These are phyloP conservation scores for Gossypium herbaceum DNA, from an alignment of 345 rosid genomes.

Conservation along the genomic window DNA sequence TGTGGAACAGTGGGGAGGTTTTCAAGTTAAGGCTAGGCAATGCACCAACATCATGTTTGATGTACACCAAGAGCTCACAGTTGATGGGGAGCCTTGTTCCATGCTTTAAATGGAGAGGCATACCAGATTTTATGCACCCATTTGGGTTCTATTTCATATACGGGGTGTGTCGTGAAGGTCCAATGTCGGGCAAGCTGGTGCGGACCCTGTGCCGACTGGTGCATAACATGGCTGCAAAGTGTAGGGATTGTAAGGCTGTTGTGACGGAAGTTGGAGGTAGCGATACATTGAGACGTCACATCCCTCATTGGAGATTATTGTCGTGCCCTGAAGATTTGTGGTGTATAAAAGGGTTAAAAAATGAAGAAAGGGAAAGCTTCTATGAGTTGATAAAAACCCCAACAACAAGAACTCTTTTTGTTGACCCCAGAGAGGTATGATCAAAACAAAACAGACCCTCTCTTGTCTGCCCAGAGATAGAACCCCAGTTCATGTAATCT, in stretches of 20 bases:
- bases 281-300: constrained; percentile 35
- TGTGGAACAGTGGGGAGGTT: constrained; percentile 69
- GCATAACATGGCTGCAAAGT: constrained; percentile 58
- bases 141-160: constrained; percentile 81
- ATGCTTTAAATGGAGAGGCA: constrained; percentile 43
- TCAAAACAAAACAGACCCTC: constrained; percentile 5
- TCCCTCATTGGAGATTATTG: constrained; percentile 70
- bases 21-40: constrained; percentile 60
- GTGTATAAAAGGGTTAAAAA: constrained; percentile 69
- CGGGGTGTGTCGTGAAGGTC: constrained; percentile 62
- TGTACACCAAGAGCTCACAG: constrained; percentile 45
- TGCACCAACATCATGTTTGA: constrained; percentile 50
- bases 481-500: constrained; percentile 18
- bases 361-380: constrained; percentile 23
- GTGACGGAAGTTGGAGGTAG: constrained; percentile 63
- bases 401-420: constrained; percentile 52
- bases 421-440: constrained; percentile 85
- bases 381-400: constrained; percentile 29
- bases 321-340: constrained; percentile 79
- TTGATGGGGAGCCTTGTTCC: constrained; percentile 41
- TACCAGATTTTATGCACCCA: constrained; percentile 55
- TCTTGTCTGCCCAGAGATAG: constrained; percentile 9
- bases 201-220: constrained; percentile 48
- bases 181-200: constrained; percentile 47
- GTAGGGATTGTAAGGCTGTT: constrained; percentile 44